These are phyloP conservation scores for Neckera pumila DNA, from an alignment of 225 moss, liverwort and hornwort genomes.

Conservation along the genomic window DNA sequence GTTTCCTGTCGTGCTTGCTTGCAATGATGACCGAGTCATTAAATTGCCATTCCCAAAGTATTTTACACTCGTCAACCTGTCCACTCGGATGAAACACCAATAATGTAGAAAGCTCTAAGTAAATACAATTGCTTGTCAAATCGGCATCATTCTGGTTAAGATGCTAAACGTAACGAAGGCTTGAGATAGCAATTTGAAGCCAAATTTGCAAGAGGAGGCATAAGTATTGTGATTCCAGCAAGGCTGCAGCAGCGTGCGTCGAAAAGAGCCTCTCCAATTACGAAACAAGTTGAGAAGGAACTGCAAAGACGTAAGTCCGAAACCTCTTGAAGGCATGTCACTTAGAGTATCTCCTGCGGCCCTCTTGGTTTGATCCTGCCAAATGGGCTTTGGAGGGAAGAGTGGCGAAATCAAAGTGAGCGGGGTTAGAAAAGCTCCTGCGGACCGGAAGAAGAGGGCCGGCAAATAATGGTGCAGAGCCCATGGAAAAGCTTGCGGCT, in stretches of 20 bases:
- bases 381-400: too few relatives aligned
- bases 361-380: too few relatives aligned
- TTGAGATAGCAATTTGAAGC: neutral
- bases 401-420: too few relatives aligned
- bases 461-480: too few relatives aligned
- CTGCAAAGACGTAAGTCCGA: neutral
- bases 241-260: neutral
- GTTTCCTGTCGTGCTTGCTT: neutral
- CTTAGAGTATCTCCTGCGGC: too few relatives aligned
- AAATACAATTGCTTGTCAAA: neutral
- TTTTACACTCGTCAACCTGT: neutral
- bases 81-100: neutral
- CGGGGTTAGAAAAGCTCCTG: too few relatives aligned
- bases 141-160: neutral
- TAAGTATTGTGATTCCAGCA: neutral
- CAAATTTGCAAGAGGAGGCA: neutral
- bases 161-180: neutral
- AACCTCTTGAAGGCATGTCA: neutral
- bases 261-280: neutral
- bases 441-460: too few relatives aligned
- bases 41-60: neutral
- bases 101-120: neutral
- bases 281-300: neutral
- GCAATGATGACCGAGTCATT: neutral
- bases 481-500: too few relatives aligned